Base-by-base conservation (phyloP, 83 land plant species). In the Thuja plicata region DNA sequence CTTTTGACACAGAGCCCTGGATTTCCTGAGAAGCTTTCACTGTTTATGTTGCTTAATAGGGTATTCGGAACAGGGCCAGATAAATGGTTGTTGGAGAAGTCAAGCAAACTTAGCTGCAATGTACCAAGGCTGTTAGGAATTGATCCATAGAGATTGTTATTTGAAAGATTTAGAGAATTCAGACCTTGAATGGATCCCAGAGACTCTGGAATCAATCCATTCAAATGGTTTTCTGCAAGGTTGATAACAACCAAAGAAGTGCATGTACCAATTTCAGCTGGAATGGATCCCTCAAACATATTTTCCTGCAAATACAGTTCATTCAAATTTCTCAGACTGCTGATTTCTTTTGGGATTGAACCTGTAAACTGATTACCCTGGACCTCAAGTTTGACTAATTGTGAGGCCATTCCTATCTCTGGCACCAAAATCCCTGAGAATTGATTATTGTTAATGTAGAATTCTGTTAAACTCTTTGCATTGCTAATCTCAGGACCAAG, bases 121-220 rank as follows among this genome's bases (percentile, higher is more conserved):
- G 88, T 55, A 30, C 81, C 87, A 10, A 96, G 87, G 78, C 34
- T 57, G 0, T 71, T 89, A 13, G 98, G 98, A 74, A 96, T 89
- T 1, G 40, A 27, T n/a, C 98, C 98, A 2, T 89, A 79, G 27
- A 96, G 92, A 43, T 86, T 81, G 90, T 96, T 95, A 24, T 90
- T 62, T 5, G 98, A 96, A 34, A 96, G 89, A 82, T 96, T 96
- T 32, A 96, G 87, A 7, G 94, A 92, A 86, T 93, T 94, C 88
- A 96, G 88, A 21, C 90, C 85, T 27, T 32, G 73, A 88, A 95
- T 32, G 2, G 27, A 46, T 37, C 94, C 89, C n/a, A 96, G 40
- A 41, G 91, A 84, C 8, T 13, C 82, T 9, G 98, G 97, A 30
- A 96, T 94, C 7, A 38, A 55, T 41, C 98, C 97, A 40, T 66